Evolutionary conservation across 352 stramenopile genomes (phyloP).

Genomic region (Saprolegnia parasitica): DNA sequence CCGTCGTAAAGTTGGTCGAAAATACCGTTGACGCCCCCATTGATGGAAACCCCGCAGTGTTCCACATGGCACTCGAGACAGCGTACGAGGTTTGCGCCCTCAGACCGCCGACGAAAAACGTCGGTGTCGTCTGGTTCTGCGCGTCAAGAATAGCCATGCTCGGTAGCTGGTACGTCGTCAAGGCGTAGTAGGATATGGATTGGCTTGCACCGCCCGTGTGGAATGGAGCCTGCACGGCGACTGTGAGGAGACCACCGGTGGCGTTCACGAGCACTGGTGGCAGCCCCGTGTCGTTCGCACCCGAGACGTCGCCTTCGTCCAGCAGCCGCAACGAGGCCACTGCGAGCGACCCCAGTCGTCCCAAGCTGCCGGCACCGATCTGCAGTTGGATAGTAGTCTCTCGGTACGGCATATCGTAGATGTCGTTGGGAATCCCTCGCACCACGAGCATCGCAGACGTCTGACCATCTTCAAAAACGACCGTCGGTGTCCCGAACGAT

Average conservation of each 20-base stretch:
- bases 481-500: background rate
- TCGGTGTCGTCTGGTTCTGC: slow-evolving; percentile 34
- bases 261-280: background rate
- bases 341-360: background rate
- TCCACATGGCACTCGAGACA: slow-evolving; percentile 31
- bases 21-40: slow-evolving; percentile 3
- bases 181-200: background rate
- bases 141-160: background rate
- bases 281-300: background rate
- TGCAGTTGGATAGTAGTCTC: background rate
- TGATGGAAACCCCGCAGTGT: slow-evolving; percentile 2
- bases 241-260: background rate
- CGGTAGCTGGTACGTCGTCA: background rate
- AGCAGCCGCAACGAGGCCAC: background rate
- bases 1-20: slow-evolving; percentile 24
- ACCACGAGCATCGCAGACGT: background rate
- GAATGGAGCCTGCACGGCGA: slow-evolving; percentile 3
- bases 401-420: background rate
- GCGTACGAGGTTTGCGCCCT: slow-evolving; percentile 32
- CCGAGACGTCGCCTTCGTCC: slow-evolving; percentile 15
- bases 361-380: background rate
- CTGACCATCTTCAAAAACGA: slow-evolving; percentile 14
- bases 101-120: slow-evolving; percentile 32
- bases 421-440: background rate
- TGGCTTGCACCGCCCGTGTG: slow-evolving; percentile 6